Conservation (phyloP, 257 asterid species). For the Solanum habrochaites region DNA sequence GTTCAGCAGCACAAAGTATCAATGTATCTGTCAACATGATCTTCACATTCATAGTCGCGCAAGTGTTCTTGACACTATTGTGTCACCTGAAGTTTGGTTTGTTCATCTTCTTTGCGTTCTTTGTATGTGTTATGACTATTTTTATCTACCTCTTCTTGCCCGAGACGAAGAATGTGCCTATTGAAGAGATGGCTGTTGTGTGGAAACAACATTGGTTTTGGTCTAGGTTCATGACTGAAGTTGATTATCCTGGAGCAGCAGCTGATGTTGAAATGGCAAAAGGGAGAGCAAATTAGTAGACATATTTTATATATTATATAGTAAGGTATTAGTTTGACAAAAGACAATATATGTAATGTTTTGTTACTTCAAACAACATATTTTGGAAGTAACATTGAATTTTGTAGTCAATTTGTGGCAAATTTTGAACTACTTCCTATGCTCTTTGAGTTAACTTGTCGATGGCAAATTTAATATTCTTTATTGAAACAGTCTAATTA, state of each 20-base stretch:
- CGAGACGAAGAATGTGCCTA: conserved; percentile 74
- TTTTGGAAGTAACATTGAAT: not conserved
- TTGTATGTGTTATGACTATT: conserved; percentile 46
- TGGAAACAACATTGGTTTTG: conserved; percentile 87
- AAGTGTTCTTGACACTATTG: conserved; percentile 48
- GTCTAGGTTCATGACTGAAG: conserved; percentile 41
- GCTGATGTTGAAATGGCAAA: not conserved
- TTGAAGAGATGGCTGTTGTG: conserved; percentile 65
- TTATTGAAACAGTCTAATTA: too few species aligned
- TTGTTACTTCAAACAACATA: not conserved
- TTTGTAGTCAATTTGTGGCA: not conserved
- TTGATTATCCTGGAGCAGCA: conserved; percentile 10
- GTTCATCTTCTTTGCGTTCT: conserved; percentile 60
- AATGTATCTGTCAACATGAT: conserved; percentile 74
- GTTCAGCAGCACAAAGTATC: conserved; percentile 75
- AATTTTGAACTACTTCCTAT: not conserved
- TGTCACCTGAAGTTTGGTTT: conserved; percentile 71
- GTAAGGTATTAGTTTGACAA: not conserved
- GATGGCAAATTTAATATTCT: rapidly evolving
- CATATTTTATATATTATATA: not conserved
- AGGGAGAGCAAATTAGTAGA: conserved; percentile 4
- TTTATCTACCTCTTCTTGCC: conserved; percentile 59
- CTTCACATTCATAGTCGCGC: conserved; percentile 56
- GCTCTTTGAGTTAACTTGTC: not conserved
- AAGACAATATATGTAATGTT: not conserved